phyloP scores from a whole-genome alignment of 1,139 yeast genomes.

The Hyphopichia wangnamkhiaoensis region DNA sequence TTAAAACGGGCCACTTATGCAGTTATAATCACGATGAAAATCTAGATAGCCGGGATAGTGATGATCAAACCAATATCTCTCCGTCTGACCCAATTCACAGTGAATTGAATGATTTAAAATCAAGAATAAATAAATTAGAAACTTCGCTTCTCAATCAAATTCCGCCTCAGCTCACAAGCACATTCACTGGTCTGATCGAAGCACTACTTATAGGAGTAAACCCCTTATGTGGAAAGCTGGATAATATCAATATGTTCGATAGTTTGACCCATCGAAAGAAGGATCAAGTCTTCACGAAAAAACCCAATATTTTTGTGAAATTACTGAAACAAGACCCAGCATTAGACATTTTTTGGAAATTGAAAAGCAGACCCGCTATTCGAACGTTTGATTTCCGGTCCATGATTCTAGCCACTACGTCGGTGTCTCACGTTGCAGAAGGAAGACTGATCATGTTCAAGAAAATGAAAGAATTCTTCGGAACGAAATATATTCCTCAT shows the following conservation, averaged over 20 bases:
- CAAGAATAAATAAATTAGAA: no score
- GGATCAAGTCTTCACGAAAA: slow-evolving; percentile 5
- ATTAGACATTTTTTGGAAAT: slow-evolving; percentile 14
- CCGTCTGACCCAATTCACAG: no score
- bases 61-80: no score
- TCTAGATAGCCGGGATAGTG: no score
- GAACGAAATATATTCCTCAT: neutral
- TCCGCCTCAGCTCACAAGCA: no score
- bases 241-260: slow-evolving; percentile 13
- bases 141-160: no score
- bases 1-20: neutral
- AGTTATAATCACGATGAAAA: neutral
- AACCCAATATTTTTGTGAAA: slow-evolving; percentile 13
- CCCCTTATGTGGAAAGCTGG: slow-evolving; percentile 9
- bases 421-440: no score
- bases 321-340: slow-evolving; percentile 22
- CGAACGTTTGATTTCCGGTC: neutral
- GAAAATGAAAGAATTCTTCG: neutral
- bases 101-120: no score
- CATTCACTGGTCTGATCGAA: no score
- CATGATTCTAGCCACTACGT: no score
- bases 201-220: slow-evolving; percentile 10
- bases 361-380: no score
- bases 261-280: neutral
- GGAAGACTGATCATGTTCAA: no score